Conservation (phyloP, 75 land plant genomes). For the Sequoia sempervirens region DNA sequence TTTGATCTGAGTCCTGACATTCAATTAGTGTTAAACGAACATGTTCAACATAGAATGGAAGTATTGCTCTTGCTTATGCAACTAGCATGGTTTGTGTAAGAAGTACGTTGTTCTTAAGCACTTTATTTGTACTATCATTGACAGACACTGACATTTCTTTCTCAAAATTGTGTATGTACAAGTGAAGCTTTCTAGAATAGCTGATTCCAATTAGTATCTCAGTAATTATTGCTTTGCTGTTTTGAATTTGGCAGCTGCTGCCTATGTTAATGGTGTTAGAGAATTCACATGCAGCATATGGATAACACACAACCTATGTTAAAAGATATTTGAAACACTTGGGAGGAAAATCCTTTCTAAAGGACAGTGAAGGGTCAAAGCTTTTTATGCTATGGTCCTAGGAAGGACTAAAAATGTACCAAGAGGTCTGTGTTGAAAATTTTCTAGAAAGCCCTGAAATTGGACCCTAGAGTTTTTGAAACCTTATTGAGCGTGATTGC, state of each 20-base stretch:
- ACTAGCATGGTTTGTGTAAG: neutral
- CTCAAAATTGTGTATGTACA: neutral
- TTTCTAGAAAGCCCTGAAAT: too few species aligned
- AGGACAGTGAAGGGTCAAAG: too few species aligned
- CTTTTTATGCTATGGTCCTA: too few species aligned
- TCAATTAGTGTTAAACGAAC: neutral
- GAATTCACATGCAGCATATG: too few species aligned
- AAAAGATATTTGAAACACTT: too few species aligned
- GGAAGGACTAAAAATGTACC: too few species aligned
- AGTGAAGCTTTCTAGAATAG: neutral
- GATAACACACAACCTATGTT: too few species aligned
- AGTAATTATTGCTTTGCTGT: neutral
- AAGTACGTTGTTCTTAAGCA: neutral
- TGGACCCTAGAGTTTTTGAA: too few species aligned
- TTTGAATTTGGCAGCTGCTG: neutral
- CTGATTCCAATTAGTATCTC: neutral
- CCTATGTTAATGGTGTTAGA: neutral
- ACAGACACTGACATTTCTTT: neutral
- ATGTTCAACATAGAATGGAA: neutral
- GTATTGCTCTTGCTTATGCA: neutral
- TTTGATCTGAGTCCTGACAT: neutral
- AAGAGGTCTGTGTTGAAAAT: too few species aligned
- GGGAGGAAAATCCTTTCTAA: too few species aligned
- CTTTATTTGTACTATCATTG: neutral
- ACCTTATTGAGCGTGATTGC: too few species aligned